Percentiles rank a stretch among this genome's conserved stretches.
These are phyloP conservation scores for Globisporangium recalcitrans DNA, from an alignment of 352 stramenopile species.

Conservation along the genomic window DNA sequence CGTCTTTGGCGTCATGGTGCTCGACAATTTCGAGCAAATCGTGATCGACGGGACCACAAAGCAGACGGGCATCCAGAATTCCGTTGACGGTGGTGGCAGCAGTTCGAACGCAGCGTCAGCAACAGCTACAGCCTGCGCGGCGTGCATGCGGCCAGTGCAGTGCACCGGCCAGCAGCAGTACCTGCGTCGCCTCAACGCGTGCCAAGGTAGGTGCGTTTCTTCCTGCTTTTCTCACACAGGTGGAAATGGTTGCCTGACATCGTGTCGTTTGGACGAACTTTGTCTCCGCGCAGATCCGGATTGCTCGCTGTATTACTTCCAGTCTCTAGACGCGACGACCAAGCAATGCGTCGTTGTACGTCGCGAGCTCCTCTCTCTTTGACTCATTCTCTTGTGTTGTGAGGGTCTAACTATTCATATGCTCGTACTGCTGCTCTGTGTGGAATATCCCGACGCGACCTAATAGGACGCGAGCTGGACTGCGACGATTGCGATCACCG, in stretches of 20 bases:
- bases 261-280: no score
- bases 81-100: not conserved
- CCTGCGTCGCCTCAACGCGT: slow-evolving; percentile 33
- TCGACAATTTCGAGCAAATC: slow-evolving; percentile 38
- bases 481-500: slow-evolving; percentile 26
- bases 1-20: slow-evolving; percentile 54
- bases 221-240: not conserved
- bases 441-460: no score
- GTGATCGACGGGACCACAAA: slow-evolving; percentile 41
- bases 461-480: slow-evolving; percentile 36
- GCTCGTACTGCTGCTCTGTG: not conserved
- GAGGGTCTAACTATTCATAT: not conserved
- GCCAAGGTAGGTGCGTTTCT: slow-evolving; percentile 30
- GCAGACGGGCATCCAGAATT: slow-evolving; percentile 21
- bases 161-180: slow-evolving; percentile 47
- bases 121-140: slow-evolving; percentile 1
- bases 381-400: not conserved
- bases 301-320: slow-evolving; percentile 62
- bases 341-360: slow-evolving; percentile 58
- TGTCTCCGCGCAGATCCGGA: slow-evolving; percentile 50
- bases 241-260: not conserved
- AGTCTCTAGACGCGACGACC: slow-evolving; percentile 34
- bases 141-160: slow-evolving; percentile 14
- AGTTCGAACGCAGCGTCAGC: not conserved
- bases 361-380: slow-evolving; percentile 5